Conservation (phyloP, 1,284 basidiomycete species). For the Singerocomus inundabilis region DNA sequence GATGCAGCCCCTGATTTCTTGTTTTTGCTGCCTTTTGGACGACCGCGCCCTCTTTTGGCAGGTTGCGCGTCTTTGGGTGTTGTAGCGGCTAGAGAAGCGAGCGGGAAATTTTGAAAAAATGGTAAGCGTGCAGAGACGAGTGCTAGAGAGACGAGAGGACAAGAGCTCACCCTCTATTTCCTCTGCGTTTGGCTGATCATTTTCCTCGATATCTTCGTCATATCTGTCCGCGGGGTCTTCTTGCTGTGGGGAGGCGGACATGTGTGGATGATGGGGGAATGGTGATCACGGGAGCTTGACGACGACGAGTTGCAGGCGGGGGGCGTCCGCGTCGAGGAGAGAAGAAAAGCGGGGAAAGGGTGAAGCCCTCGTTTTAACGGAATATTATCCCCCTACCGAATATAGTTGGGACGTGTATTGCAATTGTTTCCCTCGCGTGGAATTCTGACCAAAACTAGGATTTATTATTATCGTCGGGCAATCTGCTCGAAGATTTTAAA, state of each 20-base stretch:
- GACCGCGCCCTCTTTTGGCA: conserved; percentile 69
- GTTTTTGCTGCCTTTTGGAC: conserved; percentile 81
- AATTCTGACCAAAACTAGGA: conserved; percentile 51
- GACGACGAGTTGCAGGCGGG: conserved; percentile 18
- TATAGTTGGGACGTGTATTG: conserved; percentile 60
- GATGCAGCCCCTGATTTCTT: conserved; percentile 56
- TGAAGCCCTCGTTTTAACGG: conserved; percentile 71
- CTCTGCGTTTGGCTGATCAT: conserved; percentile 32
- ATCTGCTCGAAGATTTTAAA: conserved; percentile 45
- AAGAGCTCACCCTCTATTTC: conserved; percentile 36
- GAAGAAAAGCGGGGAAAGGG: conserved; percentile 60
- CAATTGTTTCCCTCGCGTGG: conserved; percentile 54
- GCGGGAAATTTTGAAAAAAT: conserved; percentile 25
- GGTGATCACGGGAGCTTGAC: conserved; percentile 32
- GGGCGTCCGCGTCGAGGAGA: conserved; percentile 38
- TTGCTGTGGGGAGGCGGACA: conserved; percentile 46
- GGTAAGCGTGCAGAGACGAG: conserved; percentile 8
- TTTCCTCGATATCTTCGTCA: conserved; percentile 45
- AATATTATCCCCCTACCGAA: conserved; percentile 59
- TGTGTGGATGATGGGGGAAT: conserved; percentile 27
- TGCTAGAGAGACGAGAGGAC: conserved; percentile 6
- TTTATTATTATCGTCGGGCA: conserved; percentile 60
- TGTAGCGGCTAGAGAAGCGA: conserved; percentile 17
- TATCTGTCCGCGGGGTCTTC: conserved; percentile 42
- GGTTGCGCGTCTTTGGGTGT: conserved; percentile 34